A percentile compares a stretch with the other conserved stretches of the same genome.
phyloP scores from a whole-genome alignment of 495 filamentous ascomycete species.

The Penicillium turbatum region DNA sequence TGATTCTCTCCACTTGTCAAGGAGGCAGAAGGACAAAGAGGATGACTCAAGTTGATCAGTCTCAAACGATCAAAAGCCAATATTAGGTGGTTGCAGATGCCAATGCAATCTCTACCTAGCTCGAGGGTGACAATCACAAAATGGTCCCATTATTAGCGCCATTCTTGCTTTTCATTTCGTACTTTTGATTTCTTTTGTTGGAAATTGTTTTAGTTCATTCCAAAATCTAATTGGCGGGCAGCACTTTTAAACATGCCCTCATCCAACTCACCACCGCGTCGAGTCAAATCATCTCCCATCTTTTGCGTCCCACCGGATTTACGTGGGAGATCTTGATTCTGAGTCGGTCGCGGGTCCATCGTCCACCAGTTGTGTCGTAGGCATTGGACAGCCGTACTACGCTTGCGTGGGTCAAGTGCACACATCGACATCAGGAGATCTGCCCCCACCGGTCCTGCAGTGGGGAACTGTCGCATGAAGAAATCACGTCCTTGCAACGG shows the following conservation, averaged over 20 bases:
- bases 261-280: conserved; percentile 69
- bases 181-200: background rate
- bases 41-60: no score
- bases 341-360: conserved; percentile 75
- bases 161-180: background rate
- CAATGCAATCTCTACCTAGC: background rate
- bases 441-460: conserved; percentile 73
- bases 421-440: conserved; percentile 86
- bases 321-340: conserved; percentile 77
- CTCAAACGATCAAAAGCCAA: background rate
- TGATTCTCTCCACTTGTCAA: no score
- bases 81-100: background rate
- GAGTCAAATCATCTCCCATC: conserved; percentile 78
- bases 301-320: conserved; percentile 63
- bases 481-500: conserved; percentile 65
- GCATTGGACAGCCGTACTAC: conserved; percentile 69
- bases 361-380: conserved; percentile 85
- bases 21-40: no score
- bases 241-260: conserved; percentile 65
- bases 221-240: conserved; percentile 83
- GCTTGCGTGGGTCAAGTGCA: conserved; percentile 75
- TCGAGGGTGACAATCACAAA: background rate
- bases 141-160: background rate
- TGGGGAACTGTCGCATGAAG: conserved; percentile 67
- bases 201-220: conserved; percentile 42